Conservation (phyloP, 139 green algal species). For the Yamagishiella unicocca region DNA sequence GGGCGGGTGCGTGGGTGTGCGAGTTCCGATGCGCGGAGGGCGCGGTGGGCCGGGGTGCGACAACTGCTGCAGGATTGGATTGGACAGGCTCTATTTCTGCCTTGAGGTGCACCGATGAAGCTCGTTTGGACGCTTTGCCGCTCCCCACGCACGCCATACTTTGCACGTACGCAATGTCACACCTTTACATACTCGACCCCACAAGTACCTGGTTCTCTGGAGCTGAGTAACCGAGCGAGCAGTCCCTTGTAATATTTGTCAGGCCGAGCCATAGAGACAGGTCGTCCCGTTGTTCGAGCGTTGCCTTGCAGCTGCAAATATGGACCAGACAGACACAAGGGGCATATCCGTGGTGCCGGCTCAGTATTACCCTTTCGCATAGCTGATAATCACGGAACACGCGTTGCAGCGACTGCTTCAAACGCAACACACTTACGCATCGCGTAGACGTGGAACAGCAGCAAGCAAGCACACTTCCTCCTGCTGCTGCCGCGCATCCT, state of each 20-base stretch:
- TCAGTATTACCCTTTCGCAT: not conserved
- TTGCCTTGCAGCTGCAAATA: not conserved
- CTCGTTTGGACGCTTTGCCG: too few relatives aligned
- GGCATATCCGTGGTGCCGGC: not conserved
- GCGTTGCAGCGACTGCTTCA: too few relatives aligned
- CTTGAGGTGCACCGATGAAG: too few relatives aligned
- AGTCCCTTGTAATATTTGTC: not conserved
- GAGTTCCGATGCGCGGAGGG: too few relatives aligned
- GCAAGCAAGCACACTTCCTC: not conserved
- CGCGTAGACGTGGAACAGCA: not conserved
- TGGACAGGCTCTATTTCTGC: too few relatives aligned
- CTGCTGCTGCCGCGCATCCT: not conserved
- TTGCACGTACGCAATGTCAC: too few relatives aligned
- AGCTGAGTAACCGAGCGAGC: not conserved
- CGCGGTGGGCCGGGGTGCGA: too few relatives aligned
- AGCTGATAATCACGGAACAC: not conserved
- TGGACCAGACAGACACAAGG: too few relatives aligned
- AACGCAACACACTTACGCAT: not conserved
- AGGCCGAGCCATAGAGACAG: not conserved
- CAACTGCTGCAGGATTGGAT: too few relatives aligned
- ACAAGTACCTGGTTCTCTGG: not conserved
- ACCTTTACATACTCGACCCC: too few relatives aligned
- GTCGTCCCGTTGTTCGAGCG: not conserved
- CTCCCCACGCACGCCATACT: too few relatives aligned
- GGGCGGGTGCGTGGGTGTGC: too few relatives aligned